Conservation (phyloP, 129 eudicot genomes). For the Rutidosis leptorrhynchoides region DNA sequence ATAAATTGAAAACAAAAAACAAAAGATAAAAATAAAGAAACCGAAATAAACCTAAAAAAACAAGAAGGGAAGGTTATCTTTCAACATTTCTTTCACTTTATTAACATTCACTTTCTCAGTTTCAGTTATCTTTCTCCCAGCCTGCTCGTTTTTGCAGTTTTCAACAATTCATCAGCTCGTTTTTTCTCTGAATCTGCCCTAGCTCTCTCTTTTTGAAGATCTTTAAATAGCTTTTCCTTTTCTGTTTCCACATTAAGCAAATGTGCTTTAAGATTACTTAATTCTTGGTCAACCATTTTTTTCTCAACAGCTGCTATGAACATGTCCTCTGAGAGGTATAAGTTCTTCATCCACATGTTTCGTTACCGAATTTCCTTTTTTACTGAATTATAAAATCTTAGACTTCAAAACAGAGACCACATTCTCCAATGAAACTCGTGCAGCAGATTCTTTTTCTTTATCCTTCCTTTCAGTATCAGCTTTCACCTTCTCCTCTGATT, state of each 20-base stretch:
- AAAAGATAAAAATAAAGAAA: not conserved
- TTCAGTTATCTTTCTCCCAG: conserved; percentile 28
- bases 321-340: conserved; percentile 19
- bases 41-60: conserved; percentile 73
- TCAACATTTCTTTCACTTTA: conserved; percentile 39
- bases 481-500: conserved; percentile 40
- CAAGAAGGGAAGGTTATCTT: conserved; percentile 74
- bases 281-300: conserved; percentile 26
- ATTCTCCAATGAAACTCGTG: conserved; percentile 33
- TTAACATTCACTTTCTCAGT: conserved; percentile 31
- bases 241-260: conserved; percentile 26
- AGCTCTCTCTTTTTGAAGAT: conserved; percentile 35
- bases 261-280: conserved; percentile 25
- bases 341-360: conserved; percentile 30
- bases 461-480: conserved; percentile 31
- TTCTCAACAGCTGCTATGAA: conserved; percentile 21
- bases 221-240: conserved; percentile 25
- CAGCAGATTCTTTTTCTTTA: conserved; percentile 35
- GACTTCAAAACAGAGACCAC: conserved; percentile 32
- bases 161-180: conserved; percentile 35
- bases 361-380: conserved; percentile 28
- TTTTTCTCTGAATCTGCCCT: conserved; percentile 33
- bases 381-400: conserved; percentile 31
- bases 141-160: conserved; percentile 29
- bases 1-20: no score